These are phyloP conservation scores for Talaromyces sp. DNA, from an alignment of 2,329 filamentous ascomycete genomes.

Conservation along the genomic window DNA sequence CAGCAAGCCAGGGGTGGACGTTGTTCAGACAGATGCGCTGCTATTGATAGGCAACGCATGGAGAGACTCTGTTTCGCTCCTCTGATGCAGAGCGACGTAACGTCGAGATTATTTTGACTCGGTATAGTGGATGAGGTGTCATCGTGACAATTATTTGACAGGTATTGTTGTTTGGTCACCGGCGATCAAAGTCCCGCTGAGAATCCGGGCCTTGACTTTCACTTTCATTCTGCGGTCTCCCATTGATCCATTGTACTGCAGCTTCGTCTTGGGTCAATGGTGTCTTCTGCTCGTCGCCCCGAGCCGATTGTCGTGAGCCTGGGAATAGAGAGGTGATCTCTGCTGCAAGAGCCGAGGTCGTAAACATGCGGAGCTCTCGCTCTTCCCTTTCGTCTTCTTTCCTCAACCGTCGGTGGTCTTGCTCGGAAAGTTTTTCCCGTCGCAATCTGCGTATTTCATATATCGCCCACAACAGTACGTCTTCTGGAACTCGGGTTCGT, in stretches of 20 bases:
- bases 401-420: slow-evolving; percentile 55
- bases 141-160: background rate
- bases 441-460: slow-evolving; percentile 85
- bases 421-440: slow-evolving; percentile 76
- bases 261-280: slow-evolving; percentile 36
- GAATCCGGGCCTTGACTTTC: slow-evolving; percentile 14
- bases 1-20: background rate
- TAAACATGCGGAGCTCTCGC: slow-evolving; percentile 45
- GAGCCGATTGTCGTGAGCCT: slow-evolving; percentile 39
- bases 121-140: background rate
- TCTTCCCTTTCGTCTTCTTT: slow-evolving; percentile 51
- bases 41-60: background rate
- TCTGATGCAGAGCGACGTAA: background rate
- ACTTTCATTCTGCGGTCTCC: slow-evolving; percentile 24
- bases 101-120: background rate
- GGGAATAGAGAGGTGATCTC: slow-evolving; percentile 31
- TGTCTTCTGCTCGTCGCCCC: slow-evolving; percentile 42
- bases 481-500: slow-evolving; percentile 77
- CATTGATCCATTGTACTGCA: slow-evolving; percentile 32
- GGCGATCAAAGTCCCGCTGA: background rate
- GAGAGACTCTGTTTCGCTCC: too few relatives aligned
- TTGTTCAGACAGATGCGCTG: background rate
- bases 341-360: slow-evolving; percentile 43
- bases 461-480: slow-evolving; percentile 85
- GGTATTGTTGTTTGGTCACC: background rate